Evolutionary conservation across 1,284 basidiomycete genomes (phyloP), one percentile per base, ranked within the genome.

Genomic region (Ceratobasidium sp.): DNA sequence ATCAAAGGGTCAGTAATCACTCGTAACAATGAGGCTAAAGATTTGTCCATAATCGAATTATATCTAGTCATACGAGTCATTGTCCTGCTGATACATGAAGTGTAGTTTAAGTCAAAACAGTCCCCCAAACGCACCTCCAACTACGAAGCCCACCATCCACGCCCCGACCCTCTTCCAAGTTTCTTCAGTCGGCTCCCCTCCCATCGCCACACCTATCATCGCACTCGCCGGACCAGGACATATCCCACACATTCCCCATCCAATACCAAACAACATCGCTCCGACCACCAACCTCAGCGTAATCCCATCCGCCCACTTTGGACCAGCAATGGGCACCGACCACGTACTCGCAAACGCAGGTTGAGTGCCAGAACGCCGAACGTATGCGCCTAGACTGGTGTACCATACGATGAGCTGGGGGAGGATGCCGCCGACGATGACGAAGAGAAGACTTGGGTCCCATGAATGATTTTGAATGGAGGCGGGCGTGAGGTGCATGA

Each of bases 161-260:
- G 49, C 55, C 26, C 55, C 55, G 14, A 47, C 44, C 23, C 13
- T 16, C 18, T 43, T 62, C 59, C 44, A 62, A 14, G n/a, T 28
- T 13, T 47, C 28, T 14, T 49, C 55, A 18, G 54, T 18, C 28
- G 16, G 9, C 35, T 50, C 41, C 18, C 32, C 54, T 21, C 54
- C 44, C 13, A 49, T 47, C 52, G 11, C 49, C 41, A 26, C 55
- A 28, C 67, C 67, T 1, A 49, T 11, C 55, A 58, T n/a, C 8
- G 46, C 43, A 23, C 21, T 16, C 2, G 41, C 66, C 3, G 66
- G 66, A 7, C 55, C 67, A 5, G 67, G 67, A 47, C 67, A 70
- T 21, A 59, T 58, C 26, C 54, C 67, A 55, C n/a, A 57, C 67
- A 59, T 21, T 9, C 67, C 67, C 67, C 67, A 59, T 26, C 67